Conservation (phyloP, 2,329 filamentous ascomycete species). For the Karstenula rhodostoma region DNA sequence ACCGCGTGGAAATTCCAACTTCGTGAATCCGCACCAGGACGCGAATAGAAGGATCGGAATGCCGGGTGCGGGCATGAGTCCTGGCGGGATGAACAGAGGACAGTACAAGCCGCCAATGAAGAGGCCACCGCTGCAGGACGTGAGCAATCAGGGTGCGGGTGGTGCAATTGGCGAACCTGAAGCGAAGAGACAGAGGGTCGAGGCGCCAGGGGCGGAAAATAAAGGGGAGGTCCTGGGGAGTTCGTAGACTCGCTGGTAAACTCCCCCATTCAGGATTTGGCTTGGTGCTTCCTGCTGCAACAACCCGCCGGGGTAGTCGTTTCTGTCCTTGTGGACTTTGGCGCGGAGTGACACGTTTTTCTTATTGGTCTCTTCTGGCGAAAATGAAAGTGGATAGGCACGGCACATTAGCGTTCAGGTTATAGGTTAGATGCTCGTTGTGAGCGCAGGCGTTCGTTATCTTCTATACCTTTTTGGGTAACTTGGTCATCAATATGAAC, state of each 20-base stretch:
- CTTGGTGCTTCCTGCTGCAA: not conserved
- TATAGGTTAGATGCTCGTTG: not conserved
- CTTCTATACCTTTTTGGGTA: not conserved
- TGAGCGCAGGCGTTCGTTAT: not conserved
- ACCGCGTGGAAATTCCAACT: slow-evolving; percentile 46
- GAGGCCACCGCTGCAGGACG: slow-evolving; percentile 53
- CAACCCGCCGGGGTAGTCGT: too few species aligned
- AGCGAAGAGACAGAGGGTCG: slow-evolving; percentile 52
- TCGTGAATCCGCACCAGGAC: slow-evolving; percentile 59
- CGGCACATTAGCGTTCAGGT: not conserved
- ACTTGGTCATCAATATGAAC: too few species aligned
- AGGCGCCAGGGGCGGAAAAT: slow-evolving; percentile 36
- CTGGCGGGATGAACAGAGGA: slow-evolving; percentile 51
- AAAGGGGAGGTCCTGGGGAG: not conserved
- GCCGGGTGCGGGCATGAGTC: slow-evolving; percentile 56
- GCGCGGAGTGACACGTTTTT: not conserved
- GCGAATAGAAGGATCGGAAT: slow-evolving; percentile 58
- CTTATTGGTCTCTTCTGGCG: not conserved
- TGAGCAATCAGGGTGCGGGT: slow-evolving; percentile 54
- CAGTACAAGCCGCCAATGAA: slow-evolving; percentile 56
- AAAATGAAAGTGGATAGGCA: not conserved
- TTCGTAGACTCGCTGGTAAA: not conserved
- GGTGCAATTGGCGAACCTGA: slow-evolving; percentile 41
- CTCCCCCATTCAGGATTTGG: not conserved
- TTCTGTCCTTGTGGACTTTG: not conserved